These are phyloP conservation scores for Crucihimalaya himalaica DNA, from an alignment of 345 rosid species.

Conservation along the genomic window DNA sequence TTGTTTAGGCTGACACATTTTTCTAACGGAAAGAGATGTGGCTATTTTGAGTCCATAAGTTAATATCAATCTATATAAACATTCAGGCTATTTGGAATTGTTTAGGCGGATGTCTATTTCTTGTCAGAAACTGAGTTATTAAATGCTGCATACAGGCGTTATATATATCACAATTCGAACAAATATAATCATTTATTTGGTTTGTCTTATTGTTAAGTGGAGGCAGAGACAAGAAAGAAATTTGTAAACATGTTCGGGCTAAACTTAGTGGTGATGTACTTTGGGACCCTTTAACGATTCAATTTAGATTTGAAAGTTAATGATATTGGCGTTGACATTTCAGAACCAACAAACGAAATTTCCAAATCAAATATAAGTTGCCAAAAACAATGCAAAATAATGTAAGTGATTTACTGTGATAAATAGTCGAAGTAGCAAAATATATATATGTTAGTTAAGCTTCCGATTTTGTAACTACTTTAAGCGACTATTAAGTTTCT, in stretches of 20 bases:
- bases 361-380: not conserved
- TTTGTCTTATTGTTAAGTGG: constrained; percentile 24
- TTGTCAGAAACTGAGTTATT: constrained; percentile 22
- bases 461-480: constrained; percentile 9
- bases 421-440: not conserved
- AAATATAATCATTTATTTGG: constrained; percentile 1
- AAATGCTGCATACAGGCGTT: not conserved
- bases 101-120: constrained; percentile 14
- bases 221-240: not conserved
- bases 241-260: constrained; percentile 14
- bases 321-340: constrained; percentile 24
- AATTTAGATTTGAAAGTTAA: constrained; percentile 19
- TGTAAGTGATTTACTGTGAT: not conserved
- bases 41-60: not conserved
- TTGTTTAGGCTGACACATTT: constrained; percentile 24
- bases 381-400: not conserved
- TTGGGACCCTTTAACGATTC: constrained; percentile 31
- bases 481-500: not conserved
- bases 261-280: constrained; percentile 22
- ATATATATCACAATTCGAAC: not conserved
- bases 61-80: not conserved
- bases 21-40: not conserved
- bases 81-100: not conserved
- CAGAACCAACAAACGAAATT: constrained; percentile 15
- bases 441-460: not conserved